Percentiles rank a stretch among this genome's conserved stretches.
Evolutionary conservation across 768 basidiomycete genomes (phyloP).

Genomic region (Lactifluus rugatus): DNA sequence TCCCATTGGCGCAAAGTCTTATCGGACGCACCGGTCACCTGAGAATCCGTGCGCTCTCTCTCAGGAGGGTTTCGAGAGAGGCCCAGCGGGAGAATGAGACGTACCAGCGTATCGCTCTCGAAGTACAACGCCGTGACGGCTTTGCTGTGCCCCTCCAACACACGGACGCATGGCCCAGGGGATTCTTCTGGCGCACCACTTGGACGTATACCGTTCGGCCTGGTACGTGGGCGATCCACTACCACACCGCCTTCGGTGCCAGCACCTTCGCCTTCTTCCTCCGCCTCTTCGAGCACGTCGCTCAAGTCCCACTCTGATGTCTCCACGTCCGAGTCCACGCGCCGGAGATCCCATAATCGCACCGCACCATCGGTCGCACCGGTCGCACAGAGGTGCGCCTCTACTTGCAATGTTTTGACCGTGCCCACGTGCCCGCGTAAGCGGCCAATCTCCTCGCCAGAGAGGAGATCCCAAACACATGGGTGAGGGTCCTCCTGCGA

Average conservation of each 20-base stretch:
- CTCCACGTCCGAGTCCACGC: constrained; percentile 67
- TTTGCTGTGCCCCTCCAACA: constrained; percentile 87
- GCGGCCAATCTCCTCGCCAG: constrained; percentile 78
- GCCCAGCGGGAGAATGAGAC: constrained; percentile 21
- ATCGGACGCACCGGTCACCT: constrained; percentile 97
- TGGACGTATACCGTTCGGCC: constrained; percentile 31
- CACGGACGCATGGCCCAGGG: constrained; percentile 51
- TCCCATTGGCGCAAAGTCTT: constrained; percentile 99
- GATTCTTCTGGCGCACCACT: constrained; percentile 21
- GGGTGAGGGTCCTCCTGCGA: constrained; percentile 80
- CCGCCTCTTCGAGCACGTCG: constrained; percentile 58
- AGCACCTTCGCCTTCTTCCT: constrained; percentile 31
- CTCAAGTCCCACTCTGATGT: constrained; percentile 43
- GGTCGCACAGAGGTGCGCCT: constrained; percentile 82
- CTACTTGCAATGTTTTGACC: constrained; percentile 89
- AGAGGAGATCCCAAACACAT: constrained; percentile 89
- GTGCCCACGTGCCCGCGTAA: constrained; percentile 71
- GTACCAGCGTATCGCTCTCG: constrained; percentile 85
- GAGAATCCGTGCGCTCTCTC: not conserved
- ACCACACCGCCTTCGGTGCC: constrained; percentile 25
- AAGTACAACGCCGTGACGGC: constrained; percentile 91
- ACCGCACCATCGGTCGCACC: constrained; percentile 83
- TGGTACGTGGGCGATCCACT: constrained; percentile 28
- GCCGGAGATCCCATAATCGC: constrained; percentile 83
- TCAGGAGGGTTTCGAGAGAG: not conserved